phyloP scores from a whole-genome alignment of 208 protist genomes.

The Leishmania amazonensis region DNA sequence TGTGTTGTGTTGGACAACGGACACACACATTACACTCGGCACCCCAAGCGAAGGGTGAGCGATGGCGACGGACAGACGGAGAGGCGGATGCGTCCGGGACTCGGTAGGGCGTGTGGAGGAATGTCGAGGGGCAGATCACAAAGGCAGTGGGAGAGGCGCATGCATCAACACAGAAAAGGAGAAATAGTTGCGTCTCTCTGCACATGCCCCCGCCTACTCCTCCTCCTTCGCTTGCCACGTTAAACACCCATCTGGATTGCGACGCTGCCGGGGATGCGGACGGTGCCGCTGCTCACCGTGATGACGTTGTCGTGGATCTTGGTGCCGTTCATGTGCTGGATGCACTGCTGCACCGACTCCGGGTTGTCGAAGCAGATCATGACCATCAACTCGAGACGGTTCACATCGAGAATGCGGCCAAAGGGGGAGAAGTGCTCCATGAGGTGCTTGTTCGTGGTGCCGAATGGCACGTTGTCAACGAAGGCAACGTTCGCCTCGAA shows the following conservation, averaged over 20 bases:
- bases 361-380: slow-evolving; percentile 84
- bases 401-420: slow-evolving; percentile 84
- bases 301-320: slow-evolving; percentile 69
- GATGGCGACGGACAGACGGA: background rate
- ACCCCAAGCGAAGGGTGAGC: background rate
- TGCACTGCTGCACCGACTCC: slow-evolving; percentile 77
- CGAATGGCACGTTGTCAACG: slow-evolving; percentile 87
- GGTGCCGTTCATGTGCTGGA: slow-evolving; percentile 82
- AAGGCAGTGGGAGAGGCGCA: background rate
- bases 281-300: slow-evolving; percentile 82
- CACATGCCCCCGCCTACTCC: background rate
- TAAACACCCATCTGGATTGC: slow-evolving; percentile 63
- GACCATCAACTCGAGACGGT: slow-evolving; percentile 69
- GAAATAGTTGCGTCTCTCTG: background rate
- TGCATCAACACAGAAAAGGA: background rate
- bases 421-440: slow-evolving; percentile 73
- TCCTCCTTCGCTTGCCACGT: background rate
- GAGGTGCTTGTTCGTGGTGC: slow-evolving; percentile 74
- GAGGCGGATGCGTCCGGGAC: background rate
- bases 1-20: background rate
- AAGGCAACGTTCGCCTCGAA: slow-evolving; percentile 69
- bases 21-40: background rate
- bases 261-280: slow-evolving; percentile 71
- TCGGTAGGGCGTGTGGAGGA: background rate
- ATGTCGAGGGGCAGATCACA: background rate